phyloP scores from a whole-genome alignment of 192 early-diverging fungal species.

The Entomortierella parvispora region DNA sequence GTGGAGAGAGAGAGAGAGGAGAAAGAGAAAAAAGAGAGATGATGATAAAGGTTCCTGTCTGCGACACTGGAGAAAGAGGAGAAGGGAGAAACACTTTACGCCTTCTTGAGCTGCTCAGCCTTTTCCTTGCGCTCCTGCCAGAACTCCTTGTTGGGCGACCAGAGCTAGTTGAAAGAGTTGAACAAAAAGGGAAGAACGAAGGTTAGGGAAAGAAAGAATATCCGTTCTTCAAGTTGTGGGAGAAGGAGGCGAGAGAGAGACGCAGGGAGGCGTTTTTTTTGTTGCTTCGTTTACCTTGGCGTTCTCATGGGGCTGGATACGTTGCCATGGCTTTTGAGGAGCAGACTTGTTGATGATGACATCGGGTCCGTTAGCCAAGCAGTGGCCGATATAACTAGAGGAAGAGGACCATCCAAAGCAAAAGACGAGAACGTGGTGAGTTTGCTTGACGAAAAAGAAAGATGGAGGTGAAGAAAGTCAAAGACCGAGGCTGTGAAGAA shows the following conservation, averaged over 20 bases:
- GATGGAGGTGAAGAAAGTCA: not conserved
- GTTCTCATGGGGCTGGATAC: constrained; percentile 54
- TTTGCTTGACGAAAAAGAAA: not conserved
- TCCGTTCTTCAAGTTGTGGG: not conserved
- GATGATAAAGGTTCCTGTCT: not conserved
- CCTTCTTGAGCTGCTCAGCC: constrained; percentile 25
- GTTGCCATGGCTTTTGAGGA: constrained; percentile 50
- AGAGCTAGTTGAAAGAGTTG: constrained; percentile 23
- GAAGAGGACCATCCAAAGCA: not conserved
- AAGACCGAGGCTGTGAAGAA: not conserved
- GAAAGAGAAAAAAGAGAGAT: not conserved
- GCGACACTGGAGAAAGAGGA: too few relatives aligned
- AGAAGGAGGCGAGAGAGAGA: not conserved
- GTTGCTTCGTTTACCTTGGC: constrained; percentile 30
- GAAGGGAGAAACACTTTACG: not conserved
- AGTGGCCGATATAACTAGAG: constrained; percentile 48
- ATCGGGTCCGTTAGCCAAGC: constrained; percentile 47
- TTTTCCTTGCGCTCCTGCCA: constrained; percentile 40
- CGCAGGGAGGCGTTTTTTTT: not conserved
- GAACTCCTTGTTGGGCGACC: constrained; percentile 53
- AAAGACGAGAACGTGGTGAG: not conserved
- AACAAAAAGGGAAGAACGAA: not conserved
- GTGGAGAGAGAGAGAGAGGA: constrained; percentile 24
- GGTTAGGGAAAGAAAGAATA: not conserved
- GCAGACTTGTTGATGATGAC: constrained; percentile 53